Base-by-base conservation (phyloP, 1,284 basidiomycete genomes). In the Apiotrichum gracile region DNA sequence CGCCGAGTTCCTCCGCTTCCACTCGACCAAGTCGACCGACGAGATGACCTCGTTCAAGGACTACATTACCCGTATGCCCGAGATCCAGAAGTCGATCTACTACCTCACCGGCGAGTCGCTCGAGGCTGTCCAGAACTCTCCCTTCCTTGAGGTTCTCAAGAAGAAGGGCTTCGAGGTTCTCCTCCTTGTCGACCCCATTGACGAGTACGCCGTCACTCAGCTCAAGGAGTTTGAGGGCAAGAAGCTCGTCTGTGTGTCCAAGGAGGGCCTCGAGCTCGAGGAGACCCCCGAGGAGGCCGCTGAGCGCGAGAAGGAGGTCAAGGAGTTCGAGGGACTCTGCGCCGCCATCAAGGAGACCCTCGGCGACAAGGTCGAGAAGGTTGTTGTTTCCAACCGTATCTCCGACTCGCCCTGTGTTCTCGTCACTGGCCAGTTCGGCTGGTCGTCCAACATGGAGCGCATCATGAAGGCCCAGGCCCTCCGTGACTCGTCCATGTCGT, bases 391-490 rank as follows among this genome's bases (percentile, higher is more conserved):
- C 50, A 97, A 96, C 85, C 91, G 94, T 78, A 93, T 97, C 80
- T 82, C 84, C 70, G 90, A 94, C 78, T 96, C 92, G 26, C 92
- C 92, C 54, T 94, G 91, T 72, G 91, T 96, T 39, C 86, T 96
- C 70, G 94, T 97, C 72, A 97, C 96, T 62, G 94, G 93, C 61
- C 92, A 97, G 76, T 98, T 97, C 76, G 93, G 94, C 59, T 98
- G 96, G 96, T 97, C 92, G 44, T 92, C 93, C 62, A 97, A 97
- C 84, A 97, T 97, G 93, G 91, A 97, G 79, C 88, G 94, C 76
- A 97, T 98, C 82, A 98, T 98, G 96, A 97, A 97, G 80, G 93
- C 94, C 17, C 96, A 98, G 79, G 94, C 94, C 44, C 87, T 97
- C 57, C 90, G 94, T 67, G 94, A 98, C 77, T 92, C 93, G 24